Evolutionary conservation across 768 basidiomycete genomes (phyloP).

Genomic region (Hericium erinaceus): DNA sequence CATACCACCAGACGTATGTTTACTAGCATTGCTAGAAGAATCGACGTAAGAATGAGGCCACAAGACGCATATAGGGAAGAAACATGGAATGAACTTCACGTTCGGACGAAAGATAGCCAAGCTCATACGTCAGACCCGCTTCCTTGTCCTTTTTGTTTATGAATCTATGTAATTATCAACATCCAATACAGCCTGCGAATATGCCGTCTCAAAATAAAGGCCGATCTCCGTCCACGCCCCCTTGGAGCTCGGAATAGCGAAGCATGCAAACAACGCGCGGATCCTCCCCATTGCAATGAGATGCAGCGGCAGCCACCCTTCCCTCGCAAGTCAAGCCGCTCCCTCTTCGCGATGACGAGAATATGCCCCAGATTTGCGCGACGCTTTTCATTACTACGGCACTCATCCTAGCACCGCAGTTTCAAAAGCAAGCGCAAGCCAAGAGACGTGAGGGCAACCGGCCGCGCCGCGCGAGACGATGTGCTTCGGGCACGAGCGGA

Average conservation of each 20-base stretch:
- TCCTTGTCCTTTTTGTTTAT: too few species aligned
- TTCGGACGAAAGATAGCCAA: too few species aligned
- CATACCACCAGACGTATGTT: too few species aligned
- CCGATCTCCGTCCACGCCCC: neutral
- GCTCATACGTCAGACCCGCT: too few species aligned
- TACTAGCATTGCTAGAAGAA: too few species aligned
- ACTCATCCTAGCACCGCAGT: conserved; percentile 23
- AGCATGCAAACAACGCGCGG: neutral
- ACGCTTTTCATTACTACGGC: conserved; percentile 17
- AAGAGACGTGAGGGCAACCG: conserved; percentile 22
- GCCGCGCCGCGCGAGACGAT: conserved; percentile 2
- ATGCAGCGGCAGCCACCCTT: neutral
- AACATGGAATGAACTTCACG: too few species aligned
- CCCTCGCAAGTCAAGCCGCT: neutral
- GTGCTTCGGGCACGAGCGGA: conserved; percentile 15
- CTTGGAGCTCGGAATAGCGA: neutral
- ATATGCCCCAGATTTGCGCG: conserved; percentile 31
- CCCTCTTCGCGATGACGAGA: conserved; percentile 23
- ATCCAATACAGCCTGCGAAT: too few species aligned
- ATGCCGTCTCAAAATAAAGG: neutral
- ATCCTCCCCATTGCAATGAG: neutral
- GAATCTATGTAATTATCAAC: too few species aligned
- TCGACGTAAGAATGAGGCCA: too few species aligned
- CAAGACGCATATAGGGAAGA: too few species aligned
- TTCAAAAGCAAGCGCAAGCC: conserved; percentile 23